These are phyloP conservation scores for Glycine latifolia DNA, from an alignment of 306 rosid genomes.

Conservation along the genomic window DNA sequence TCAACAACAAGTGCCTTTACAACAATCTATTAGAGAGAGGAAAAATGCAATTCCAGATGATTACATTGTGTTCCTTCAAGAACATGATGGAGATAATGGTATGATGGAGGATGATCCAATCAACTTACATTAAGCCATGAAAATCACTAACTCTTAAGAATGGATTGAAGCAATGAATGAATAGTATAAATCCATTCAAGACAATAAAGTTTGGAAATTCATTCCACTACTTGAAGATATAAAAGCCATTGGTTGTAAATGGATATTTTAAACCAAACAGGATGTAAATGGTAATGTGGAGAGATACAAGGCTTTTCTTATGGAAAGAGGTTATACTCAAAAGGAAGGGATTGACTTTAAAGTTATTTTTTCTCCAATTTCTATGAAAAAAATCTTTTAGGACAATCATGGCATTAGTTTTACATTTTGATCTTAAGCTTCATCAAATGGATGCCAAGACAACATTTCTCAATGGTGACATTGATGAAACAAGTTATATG, in stretches of 20 bases:
- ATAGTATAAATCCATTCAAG: not conserved
- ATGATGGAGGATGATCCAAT: too few species aligned
- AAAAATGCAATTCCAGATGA: too few species aligned
- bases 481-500: not conserved
- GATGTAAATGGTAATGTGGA: too few species aligned
- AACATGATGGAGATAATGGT: too few species aligned
- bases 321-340: too few species aligned
- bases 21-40: too few species aligned
- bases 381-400: not conserved
- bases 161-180: not conserved
- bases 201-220: not conserved
- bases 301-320: not conserved
- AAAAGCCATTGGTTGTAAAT: not conserved
- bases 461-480: not conserved
- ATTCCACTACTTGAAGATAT: not conserved
- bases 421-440: not conserved
- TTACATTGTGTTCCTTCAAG: too few species aligned
- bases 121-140: too few species aligned
- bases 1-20: too few species aligned
- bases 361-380: not conserved
- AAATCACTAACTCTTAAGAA: too few species aligned
- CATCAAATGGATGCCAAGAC: not conserved
- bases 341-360: too few species aligned
- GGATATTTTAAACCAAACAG: too few species aligned
- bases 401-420: not conserved